Conservation (phyloP, 1,139 yeast genomes). For the Scheffersomyces insectosa region DNA sequence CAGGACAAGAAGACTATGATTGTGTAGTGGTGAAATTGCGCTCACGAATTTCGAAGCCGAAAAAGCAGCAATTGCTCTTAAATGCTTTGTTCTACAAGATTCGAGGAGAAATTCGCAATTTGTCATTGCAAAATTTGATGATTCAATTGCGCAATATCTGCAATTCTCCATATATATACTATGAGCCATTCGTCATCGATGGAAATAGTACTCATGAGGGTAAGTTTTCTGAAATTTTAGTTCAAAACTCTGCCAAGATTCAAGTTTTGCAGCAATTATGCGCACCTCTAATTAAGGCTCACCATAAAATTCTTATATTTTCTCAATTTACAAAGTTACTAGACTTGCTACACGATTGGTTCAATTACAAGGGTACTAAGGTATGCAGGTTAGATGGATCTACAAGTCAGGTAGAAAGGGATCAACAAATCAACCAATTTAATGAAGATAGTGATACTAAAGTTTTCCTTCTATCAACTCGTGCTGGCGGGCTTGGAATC, state of each 20-base stretch:
- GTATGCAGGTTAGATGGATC: slow-evolving; percentile 78
- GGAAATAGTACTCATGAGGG: slow-evolving; percentile 17
- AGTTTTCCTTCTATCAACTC: slow-evolving; percentile 76
- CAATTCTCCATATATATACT: slow-evolving; percentile 80
- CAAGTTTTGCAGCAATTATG: slow-evolving; percentile 67
- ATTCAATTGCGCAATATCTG: slow-evolving; percentile 86
- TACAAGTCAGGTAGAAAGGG: slow-evolving; percentile 64
- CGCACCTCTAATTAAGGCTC: slow-evolving; percentile 33
- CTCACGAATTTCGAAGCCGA: slow-evolving; percentile 6
- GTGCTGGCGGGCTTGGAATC: slow-evolving; percentile 95
- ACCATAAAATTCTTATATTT: slow-evolving; percentile 75
- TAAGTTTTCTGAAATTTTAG: slow-evolving; percentile 30
- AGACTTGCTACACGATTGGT: slow-evolving; percentile 75
- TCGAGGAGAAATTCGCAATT: slow-evolving; percentile 20
- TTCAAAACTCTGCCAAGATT: slow-evolving; percentile 68
- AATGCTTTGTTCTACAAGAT: slow-evolving; percentile 18
- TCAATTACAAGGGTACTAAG: slow-evolving; percentile 28
- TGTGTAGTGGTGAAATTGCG: slow-evolving; percentile 3
- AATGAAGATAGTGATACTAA: slow-evolving; percentile 28
- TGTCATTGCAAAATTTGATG: slow-evolving; percentile 58
- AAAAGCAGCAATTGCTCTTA: slow-evolving; percentile 17
- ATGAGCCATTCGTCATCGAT: slow-evolving; percentile 66
- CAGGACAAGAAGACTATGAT: slow-evolving; percentile 32
- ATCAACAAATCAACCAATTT: slow-evolving; percentile 61
- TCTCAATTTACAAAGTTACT: slow-evolving; percentile 82